Percentiles rank a stretch among this genome's conserved stretches.
These are phyloP conservation scores for Bruguiera parviflora DNA, from an alignment of 345 rosid species.

Conservation along the genomic window DNA sequence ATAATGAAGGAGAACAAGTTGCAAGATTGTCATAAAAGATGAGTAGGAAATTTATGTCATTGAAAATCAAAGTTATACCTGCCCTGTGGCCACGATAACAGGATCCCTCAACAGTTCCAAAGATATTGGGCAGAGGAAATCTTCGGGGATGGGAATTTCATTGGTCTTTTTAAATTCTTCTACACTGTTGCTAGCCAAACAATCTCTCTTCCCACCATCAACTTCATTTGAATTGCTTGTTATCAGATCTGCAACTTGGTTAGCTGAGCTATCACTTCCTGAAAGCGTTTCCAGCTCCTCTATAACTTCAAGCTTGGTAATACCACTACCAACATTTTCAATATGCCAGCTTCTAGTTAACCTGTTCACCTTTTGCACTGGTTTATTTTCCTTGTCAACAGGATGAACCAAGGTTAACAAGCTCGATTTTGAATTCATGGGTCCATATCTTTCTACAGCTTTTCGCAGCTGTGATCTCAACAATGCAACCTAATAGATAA, in stretches of 20 bases:
- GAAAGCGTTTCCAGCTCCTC: conserved; percentile 23
- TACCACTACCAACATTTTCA: conserved; percentile 23
- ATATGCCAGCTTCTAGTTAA: conserved; percentile 24
- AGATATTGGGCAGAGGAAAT: conserved; percentile 86
- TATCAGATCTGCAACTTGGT: conserved; percentile 1
- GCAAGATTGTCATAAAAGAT: background rate
- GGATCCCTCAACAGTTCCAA: conserved; percentile 96
- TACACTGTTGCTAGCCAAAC: conserved; percentile 34
- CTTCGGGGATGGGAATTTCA: conserved; percentile 57
- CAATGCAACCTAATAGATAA: conserved; percentile 55
- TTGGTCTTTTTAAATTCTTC: conserved; percentile 58
- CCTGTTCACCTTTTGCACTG: conserved; percentile 12
- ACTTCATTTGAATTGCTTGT: conserved; percentile 30
- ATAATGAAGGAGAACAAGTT: background rate
- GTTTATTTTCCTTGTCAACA: conserved; percentile 33
- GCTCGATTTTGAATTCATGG: conserved; percentile 42
- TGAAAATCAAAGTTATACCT: conserved; percentile 37
- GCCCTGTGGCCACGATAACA: conserved; percentile 92
- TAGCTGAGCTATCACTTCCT: conserved; percentile 3
- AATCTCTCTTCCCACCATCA: conserved; percentile 37
- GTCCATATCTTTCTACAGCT: conserved; percentile 70
- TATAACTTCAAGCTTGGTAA: conserved; percentile 30
- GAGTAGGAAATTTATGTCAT: background rate
- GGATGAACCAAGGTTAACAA: conserved; percentile 48
- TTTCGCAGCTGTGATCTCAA: conserved; percentile 75